phyloP scores from a whole-genome alignment of 495 filamentous ascomycete species.

The Annulohypoxylon bovei region DNA sequence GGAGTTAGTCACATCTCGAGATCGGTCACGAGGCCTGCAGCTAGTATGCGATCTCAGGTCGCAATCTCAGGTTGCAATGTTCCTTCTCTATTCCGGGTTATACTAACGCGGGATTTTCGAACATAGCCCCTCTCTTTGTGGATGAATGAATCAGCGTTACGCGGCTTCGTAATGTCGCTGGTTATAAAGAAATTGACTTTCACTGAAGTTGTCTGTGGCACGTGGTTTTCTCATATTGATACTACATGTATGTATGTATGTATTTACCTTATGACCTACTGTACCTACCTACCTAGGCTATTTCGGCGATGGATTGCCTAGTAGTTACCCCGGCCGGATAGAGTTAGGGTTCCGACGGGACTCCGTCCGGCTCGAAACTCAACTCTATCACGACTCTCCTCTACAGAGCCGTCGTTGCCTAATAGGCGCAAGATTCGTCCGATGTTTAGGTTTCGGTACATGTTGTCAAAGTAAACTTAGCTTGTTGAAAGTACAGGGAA shows the following conservation, averaged over 20 bases:
- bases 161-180: conserved; percentile 6
- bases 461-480: background rate
- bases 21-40: conserved; percentile 29
- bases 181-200: conserved; percentile 2
- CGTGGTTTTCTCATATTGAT: conserved; percentile 9
- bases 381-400: conserved; percentile 2
- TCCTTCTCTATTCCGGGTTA: background rate
- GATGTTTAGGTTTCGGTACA: conserved; percentile 10
- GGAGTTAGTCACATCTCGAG: conserved; percentile 15
- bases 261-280: background rate
- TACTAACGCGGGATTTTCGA: conserved; percentile 6
- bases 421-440: background rate
- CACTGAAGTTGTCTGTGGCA: conserved; percentile 4
- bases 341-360: conserved; percentile 20
- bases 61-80: conserved; percentile 13
- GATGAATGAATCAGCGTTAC: conserved; percentile 37
- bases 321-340: background rate
- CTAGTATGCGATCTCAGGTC: conserved; percentile 26
- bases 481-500: background rate
- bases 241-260: background rate
- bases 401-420: no score
- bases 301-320: conserved; percentile 9
- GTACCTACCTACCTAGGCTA: background rate
- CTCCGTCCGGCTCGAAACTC: conserved; percentile 25
- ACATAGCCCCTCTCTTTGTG: background rate